Percentiles rank a stretch among this genome's conserved stretches.
Conservation (phyloP, 495 filamentous ascomycete species). For the Platismatia glauca region DNA sequence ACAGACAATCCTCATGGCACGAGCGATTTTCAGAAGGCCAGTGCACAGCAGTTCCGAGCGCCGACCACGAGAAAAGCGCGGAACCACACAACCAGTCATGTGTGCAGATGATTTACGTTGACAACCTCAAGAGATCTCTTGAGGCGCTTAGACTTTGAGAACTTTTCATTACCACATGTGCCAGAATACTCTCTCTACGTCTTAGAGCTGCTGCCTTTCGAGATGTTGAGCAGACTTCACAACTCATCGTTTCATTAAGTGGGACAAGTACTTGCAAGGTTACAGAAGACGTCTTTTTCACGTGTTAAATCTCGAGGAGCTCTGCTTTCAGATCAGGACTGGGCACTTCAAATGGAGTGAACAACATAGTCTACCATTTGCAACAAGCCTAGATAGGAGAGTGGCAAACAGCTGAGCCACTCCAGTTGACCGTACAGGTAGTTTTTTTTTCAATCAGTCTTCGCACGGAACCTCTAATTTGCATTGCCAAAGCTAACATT, state of each 20-base stretch:
- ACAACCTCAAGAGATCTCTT: slow-evolving; percentile 3
- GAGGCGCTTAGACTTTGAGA: slow-evolving; percentile 4
- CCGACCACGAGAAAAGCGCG: neutral
- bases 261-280: neutral
- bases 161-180: neutral
- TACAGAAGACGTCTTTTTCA: too few species aligned
- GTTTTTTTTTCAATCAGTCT: neutral
- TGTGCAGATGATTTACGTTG: neutral
- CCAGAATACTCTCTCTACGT: neutral
- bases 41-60: neutral
- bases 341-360: neutral
- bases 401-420: neutral
- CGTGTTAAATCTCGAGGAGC: neutral
- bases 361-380: neutral
- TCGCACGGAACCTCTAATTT: neutral
- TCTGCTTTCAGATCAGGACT: neutral
- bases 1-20: slow-evolving; percentile 16
- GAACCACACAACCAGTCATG: neutral
- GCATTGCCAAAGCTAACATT: neutral
- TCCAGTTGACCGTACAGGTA: neutral
- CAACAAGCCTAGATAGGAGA: neutral
- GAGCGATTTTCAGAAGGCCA: neutral
- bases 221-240: neutral
- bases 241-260: neutral
- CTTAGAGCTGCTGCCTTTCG: neutral